These are phyloP conservation scores for Peltaster fructicola DNA, from an alignment of 2,329 filamentous ascomycete genomes.

Conservation along the genomic window DNA sequence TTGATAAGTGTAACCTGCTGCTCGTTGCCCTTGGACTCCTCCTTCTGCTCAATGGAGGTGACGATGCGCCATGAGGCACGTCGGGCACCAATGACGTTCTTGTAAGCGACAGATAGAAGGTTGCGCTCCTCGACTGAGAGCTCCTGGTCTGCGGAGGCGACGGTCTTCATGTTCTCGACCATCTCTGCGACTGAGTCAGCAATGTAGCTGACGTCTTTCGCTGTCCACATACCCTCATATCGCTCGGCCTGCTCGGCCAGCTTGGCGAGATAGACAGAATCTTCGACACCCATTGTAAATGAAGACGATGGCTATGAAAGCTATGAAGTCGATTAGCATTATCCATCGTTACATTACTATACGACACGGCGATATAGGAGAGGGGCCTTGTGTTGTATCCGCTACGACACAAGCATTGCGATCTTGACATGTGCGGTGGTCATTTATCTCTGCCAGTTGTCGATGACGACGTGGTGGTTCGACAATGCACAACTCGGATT, in stretches of 20 bases:
- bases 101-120: constrained; percentile 93
- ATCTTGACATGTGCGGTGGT: too few relatives aligned
- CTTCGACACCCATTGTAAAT: constrained; percentile 99
- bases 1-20: constrained; percentile 82
- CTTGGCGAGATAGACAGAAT: constrained; percentile 99
- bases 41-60: constrained; percentile 97
- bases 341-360: too few relatives aligned
- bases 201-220: not conserved
- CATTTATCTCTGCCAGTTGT: too few relatives aligned
- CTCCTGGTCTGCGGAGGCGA: constrained; percentile 60
- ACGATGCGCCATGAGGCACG: constrained; percentile 98
- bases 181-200: constrained; percentile 54
- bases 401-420: too few relatives aligned
- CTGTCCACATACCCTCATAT: constrained; percentile 87
- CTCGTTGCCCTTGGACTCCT: constrained; percentile 96
- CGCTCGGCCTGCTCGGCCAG: constrained; percentile 99
- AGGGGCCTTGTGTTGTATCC: too few relatives aligned
- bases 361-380: too few relatives aligned
- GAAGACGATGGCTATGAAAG: too few relatives aligned
- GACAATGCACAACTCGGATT: too few relatives aligned
- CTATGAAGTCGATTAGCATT: too few relatives aligned
- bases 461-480: too few relatives aligned
- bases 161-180: constrained; percentile 99
- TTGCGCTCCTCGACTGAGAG: constrained; percentile 82
- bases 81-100: constrained; percentile 94